A percentile compares a stretch with the other conserved stretches of the same genome.
Evolutionary conservation across 2,329 filamentous ascomycete genomes (phyloP).

Genomic region (Talaromyces sp.): DNA sequence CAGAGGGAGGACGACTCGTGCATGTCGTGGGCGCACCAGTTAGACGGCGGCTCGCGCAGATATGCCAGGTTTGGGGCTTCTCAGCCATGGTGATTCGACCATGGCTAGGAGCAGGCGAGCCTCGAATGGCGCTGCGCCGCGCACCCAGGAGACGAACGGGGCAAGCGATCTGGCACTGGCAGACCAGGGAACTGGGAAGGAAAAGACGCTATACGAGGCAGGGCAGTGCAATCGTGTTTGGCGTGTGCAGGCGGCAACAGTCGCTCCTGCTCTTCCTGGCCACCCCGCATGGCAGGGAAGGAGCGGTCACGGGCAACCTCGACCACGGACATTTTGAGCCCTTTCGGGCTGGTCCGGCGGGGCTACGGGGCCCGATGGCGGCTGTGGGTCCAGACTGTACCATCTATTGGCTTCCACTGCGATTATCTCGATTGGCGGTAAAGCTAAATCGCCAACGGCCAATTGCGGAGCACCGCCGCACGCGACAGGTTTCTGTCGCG

Average conservation of each 20-base stretch:
- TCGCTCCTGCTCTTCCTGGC: neutral
- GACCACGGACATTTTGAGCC: neutral
- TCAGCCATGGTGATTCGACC: neutral
- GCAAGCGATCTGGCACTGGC: neutral
- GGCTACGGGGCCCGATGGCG: neutral
- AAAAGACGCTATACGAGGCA: neutral
- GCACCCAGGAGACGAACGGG: neutral
- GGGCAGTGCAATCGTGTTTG: neutral
- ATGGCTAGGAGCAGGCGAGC: neutral
- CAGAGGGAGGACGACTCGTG: neutral
- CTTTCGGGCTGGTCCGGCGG: neutral
- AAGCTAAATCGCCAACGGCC: neutral
- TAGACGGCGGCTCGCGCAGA: neutral
- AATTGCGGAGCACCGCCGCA: neutral
- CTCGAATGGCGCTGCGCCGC: neutral
- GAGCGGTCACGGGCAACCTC: neutral
- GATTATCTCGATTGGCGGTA: neutral
- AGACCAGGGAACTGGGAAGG: neutral
- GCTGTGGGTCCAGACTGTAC: neutral
- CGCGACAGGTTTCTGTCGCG: neutral
- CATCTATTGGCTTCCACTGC: neutral
- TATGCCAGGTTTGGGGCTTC: neutral
- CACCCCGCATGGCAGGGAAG: neutral
- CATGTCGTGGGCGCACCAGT: neutral
- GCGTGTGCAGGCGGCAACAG: no score